phyloP scores from a whole-genome alignment of 2,329 filamentous ascomycete species.

The Bimuria novae-zelandiae region DNA sequence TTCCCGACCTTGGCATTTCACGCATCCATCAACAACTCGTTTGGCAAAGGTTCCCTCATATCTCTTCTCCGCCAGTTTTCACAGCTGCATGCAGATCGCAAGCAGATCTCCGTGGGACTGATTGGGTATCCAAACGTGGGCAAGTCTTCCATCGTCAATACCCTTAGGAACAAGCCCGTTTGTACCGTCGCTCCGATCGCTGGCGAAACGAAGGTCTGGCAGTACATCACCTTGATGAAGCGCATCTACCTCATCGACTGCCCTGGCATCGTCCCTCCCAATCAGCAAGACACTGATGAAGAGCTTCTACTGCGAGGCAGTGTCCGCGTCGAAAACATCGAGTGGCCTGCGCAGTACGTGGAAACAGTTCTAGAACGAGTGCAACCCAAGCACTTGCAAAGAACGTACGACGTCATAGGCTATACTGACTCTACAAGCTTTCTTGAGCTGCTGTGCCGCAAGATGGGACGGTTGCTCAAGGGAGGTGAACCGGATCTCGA shows the following conservation, averaged over 20 bases:
- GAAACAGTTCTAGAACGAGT: conserved; percentile 78
- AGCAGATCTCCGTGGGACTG: conserved; percentile 91
- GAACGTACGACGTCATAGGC: conserved; percentile 86
- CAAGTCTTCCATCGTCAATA: conserved; percentile 98
- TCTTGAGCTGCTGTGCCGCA: conserved; percentile 82
- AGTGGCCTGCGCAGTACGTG: conserved; percentile 96
- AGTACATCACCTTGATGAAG: conserved; percentile 95
- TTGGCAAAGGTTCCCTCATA: conserved; percentile 94
- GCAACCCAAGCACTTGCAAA: conserved; percentile 84
- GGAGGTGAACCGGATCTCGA: conserved; percentile 95
- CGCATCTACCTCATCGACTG: conserved; percentile 95
- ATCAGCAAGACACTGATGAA: conserved; percentile 78
- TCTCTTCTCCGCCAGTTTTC: conserved; percentile 92
- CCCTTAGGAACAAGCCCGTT: conserved; percentile 89
- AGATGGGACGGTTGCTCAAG: conserved; percentile 82
- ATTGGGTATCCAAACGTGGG: conserved; percentile 92
- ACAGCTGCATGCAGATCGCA: conserved; percentile 82
- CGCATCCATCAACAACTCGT: conserved; percentile 91
- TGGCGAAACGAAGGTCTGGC: conserved; percentile 97
- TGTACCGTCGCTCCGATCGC: conserved; percentile 93
- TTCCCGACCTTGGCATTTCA: conserved; percentile 95
- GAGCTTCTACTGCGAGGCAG: conserved; percentile 90
- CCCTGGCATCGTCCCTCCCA: conserved; percentile 93
- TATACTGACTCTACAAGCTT: conserved; percentile 81
- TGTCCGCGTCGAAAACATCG: conserved; percentile 92